Percentiles rank a stretch among this genome's conserved stretches.
phyloP scores from a whole-genome alignment of 2,329 filamentous ascomycete species.

The Penicillium sp. region DNA sequence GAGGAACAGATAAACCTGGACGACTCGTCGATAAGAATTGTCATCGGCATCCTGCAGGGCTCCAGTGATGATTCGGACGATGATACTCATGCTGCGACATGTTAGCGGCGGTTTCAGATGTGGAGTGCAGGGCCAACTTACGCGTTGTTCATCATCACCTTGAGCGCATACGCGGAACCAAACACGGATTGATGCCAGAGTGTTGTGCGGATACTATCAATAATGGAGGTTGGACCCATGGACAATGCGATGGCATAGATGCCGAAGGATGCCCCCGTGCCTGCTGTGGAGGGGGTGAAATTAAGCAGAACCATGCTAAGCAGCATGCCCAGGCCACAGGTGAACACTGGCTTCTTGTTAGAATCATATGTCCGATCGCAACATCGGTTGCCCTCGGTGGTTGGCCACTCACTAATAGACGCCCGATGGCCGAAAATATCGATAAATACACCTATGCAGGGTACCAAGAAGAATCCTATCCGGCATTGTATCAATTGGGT shows the following conservation, averaged over 20 bases:
- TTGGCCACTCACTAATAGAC: constrained; percentile 41
- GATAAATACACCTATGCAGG: constrained; percentile 59
- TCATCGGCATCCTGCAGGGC: constrained; percentile 63
- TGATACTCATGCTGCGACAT: constrained; percentile 59
- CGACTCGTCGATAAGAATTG: constrained; percentile 60
- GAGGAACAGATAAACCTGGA: constrained; percentile 61
- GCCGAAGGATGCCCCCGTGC: constrained; percentile 64
- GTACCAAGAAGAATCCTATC: constrained; percentile 60
- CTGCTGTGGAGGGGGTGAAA: constrained; percentile 54
- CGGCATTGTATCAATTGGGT: not conserved
- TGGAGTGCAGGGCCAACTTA: no score
- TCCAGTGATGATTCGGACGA: constrained; percentile 61
- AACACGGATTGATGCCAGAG: constrained; percentile 66
- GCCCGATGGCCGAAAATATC: constrained; percentile 61
- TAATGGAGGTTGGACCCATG: constrained; percentile 62
- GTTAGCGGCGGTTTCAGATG: not conserved
- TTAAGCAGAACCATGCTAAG: constrained; percentile 60
- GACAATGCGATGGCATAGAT: constrained; percentile 62
- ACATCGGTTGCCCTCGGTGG: constrained; percentile 4
- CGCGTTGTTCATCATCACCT: constrained; percentile 66
- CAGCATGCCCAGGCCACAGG: constrained; percentile 57
- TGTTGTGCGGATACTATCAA: constrained; percentile 64
- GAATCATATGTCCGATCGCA: not conserved
- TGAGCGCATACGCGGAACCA: constrained; percentile 63
- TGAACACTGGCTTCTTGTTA: constrained; percentile 28